Evolutionary conservation across 441 rosid species (phyloP), one percentile per base, ranked within the genome.

Genomic region (Syzygium syzygioides): DNA sequence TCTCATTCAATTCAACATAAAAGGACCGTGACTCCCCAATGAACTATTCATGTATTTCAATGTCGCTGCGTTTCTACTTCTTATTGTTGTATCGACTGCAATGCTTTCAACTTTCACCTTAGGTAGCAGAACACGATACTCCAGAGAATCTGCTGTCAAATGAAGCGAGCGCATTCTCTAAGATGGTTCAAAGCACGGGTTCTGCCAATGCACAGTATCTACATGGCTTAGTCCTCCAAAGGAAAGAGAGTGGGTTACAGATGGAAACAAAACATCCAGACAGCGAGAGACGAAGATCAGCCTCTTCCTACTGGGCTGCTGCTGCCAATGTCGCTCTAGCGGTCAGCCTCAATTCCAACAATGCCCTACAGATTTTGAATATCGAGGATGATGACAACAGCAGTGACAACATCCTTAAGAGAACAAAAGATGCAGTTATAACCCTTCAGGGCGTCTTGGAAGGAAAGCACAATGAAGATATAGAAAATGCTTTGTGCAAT

Each of bases 281-380:
- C 88, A 95, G 94, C 85, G 94, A 91, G 89, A 96, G 95, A 91
- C 95, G 90, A 94, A 94, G 98, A 98, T 90, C 93, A 86, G 99
- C 99, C 68, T 96, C 99, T 90, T 96, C 99, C 79, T 98, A 97
- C 23, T 98, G 99, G 99, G 97, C 98, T 86, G 98, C 98, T 28
- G 99, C 99, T 62, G 98, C 99, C 59, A 98, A 94, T 91, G 96
- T 93, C 90, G 99, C 99, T 45, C 93, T 96, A 48, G 95, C 96
- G 50, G 96, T 93, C 87, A 96, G 98, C 96, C 99, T 98, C 88
- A 96, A 95, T 85, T 95, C 99, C 88, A 96, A 95, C 45, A 96
- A 95, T 86, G 99, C 97, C 93, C 99, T 98, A 68, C 96, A 93
- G 88, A 93, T 93, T 56, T 91, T 97, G 87, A 96, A 94, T 87